These are phyloP conservation scores for Talaromyces ruber DNA, from an alignment of 495 filamentous ascomycete genomes.

Conservation along the genomic window DNA sequence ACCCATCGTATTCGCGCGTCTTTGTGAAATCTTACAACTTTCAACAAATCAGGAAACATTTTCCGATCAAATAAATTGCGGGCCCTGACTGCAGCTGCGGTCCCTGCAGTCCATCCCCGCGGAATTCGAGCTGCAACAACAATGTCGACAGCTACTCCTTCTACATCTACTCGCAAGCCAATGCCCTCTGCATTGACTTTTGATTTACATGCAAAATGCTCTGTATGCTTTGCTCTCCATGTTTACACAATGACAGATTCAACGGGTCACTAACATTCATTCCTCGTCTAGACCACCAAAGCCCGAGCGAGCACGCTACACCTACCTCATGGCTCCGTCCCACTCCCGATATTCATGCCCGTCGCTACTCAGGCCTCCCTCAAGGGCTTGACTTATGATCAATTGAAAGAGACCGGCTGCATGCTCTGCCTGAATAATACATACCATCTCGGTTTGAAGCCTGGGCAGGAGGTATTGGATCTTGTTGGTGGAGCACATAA, in stretches of 20 bases:
- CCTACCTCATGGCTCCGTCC: conserved; percentile 85
- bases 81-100: neutral
- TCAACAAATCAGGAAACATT: neutral
- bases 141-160: conserved; percentile 30
- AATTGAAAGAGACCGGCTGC: conserved; percentile 81
- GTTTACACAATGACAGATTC: neutral
- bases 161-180: conserved; percentile 18
- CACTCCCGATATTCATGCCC: conserved; percentile 93
- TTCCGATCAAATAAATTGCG: neutral
- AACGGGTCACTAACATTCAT: conserved; percentile 5
- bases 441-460: conserved; percentile 92
- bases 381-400: conserved; percentile 89
- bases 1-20: neutral
- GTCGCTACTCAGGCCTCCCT: conserved; percentile 96
- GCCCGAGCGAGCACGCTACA: conserved; percentile 84
- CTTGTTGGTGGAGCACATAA: conserved; percentile 86
- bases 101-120: conserved; percentile 3
- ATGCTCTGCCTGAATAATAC: conserved; percentile 94
- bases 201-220: conserved; percentile 74
- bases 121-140: conserved; percentile 13
- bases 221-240: conserved; percentile 43
- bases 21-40: neutral
- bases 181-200: conserved; percentile 76
- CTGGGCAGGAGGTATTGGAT: conserved; percentile 81
- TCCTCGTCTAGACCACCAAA: conserved; percentile 67